Evolutionary conservation across 140 eudicot genomes (phyloP).

Genomic region (Anethum foeniculum): DNA sequence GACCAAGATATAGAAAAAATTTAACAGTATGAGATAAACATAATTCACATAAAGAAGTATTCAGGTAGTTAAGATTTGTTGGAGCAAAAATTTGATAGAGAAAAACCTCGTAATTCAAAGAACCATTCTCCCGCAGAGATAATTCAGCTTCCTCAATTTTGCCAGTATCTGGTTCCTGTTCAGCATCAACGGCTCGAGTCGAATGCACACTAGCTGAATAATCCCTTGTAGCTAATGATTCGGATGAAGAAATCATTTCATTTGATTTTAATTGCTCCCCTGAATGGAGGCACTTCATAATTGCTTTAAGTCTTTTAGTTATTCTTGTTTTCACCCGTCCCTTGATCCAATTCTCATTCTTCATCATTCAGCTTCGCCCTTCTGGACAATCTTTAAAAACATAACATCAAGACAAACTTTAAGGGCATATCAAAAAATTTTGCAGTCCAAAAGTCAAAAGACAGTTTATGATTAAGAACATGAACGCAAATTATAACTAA

Average conservation of each 20-base stretch:
- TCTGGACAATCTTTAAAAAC: constrained; percentile 24
- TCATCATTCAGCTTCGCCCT: constrained; percentile 34
- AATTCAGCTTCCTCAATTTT: constrained; percentile 92
- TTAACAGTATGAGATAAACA: neutral
- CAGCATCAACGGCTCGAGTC: constrained; percentile 42
- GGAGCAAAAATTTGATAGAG: neutral
- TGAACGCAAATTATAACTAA: neutral
- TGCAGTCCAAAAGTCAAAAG: neutral
- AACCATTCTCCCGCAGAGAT: constrained; percentile 84
- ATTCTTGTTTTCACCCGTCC: constrained; percentile 19
- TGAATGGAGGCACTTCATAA: constrained; percentile 55
- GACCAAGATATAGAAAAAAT: neutral
- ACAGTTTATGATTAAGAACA: neutral
- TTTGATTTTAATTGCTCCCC: constrained; percentile 41
- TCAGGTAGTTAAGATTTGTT: neutral
- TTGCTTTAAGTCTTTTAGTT: constrained; percentile 27
- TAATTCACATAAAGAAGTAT: neutral
- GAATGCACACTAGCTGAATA: constrained; percentile 45
- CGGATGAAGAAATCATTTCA: constrained; percentile 60
- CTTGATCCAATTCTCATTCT: constrained; percentile 27
- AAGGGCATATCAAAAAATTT: neutral
- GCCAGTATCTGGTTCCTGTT: constrained; percentile 55
- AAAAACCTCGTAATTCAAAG: constrained; percentile 75
- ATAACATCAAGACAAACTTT: constrained; percentile 9
- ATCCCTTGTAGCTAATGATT: constrained; percentile 52